phyloP scores from a whole-genome alignment of 1,139 yeast genomes.

The Pichia sp. region DNA sequence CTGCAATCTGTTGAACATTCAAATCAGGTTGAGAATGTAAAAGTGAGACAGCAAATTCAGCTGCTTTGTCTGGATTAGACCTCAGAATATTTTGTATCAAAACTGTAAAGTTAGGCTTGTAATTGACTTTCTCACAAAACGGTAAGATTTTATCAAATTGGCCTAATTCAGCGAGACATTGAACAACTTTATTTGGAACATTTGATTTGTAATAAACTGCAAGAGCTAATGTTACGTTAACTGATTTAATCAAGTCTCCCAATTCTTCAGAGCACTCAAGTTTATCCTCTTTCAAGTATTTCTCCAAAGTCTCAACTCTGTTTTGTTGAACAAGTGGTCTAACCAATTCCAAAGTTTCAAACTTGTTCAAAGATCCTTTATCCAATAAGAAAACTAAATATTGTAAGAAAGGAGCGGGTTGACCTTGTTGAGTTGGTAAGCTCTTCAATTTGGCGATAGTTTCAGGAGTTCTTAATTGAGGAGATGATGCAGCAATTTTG shows the following conservation, averaged over 20 bases:
- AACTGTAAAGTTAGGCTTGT: constrained; percentile 84
- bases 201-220: constrained; percentile 87
- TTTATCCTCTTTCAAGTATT: constrained; percentile 94
- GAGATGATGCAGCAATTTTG: constrained; percentile 93
- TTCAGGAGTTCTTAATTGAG: constrained; percentile 88
- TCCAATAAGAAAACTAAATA: constrained; percentile 89
- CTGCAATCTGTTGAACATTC: constrained; percentile 83
- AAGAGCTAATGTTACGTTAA: constrained; percentile 77
- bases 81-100: constrained; percentile 87
- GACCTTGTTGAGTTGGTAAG: constrained; percentile 93
- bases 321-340: constrained; percentile 95
- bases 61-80: constrained; percentile 94
- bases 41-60: constrained; percentile 90
- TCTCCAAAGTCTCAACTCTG: constrained; percentile 87
- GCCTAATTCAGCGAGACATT: constrained; percentile 89
- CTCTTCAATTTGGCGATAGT: constrained; percentile 90
- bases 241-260: constrained; percentile 91
- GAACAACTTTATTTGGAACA: constrained; percentile 82
- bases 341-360: constrained; percentile 91
- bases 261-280: constrained; percentile 90
- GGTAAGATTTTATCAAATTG: constrained; percentile 95
- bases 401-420: constrained; percentile 87
- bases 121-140: constrained; percentile 83
- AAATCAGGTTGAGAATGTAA: constrained; percentile 57
- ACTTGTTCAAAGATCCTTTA: constrained; percentile 86